These are phyloP conservation scores for Torrubiella hemipterigena DNA, from an alignment of 2,329 filamentous ascomycete genomes.

Conservation along the genomic window DNA sequence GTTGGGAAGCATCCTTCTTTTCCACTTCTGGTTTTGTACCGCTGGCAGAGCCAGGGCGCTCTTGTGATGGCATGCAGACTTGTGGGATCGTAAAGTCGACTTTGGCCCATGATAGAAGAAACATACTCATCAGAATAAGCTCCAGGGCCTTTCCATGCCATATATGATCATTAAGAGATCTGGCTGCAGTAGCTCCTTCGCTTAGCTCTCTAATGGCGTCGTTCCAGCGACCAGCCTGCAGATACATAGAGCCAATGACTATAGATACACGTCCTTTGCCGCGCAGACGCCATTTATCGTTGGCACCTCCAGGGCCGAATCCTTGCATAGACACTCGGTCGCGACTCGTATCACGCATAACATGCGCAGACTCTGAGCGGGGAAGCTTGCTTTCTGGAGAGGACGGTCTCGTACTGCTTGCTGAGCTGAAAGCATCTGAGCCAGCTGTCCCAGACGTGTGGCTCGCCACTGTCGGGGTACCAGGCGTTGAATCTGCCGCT, in stretches of 20 bases:
- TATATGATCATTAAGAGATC: conserved; percentile 77
- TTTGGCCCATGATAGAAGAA: conserved; percentile 75
- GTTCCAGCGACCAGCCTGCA: conserved; percentile 80
- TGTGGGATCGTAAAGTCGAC: conserved; percentile 69
- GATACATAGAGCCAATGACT: conserved; percentile 71
- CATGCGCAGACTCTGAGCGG: conserved; percentile 27
- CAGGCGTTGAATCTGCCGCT: conserved; percentile 32
- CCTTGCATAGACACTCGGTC: conserved; percentile 56
- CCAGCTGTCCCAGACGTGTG: conserved; percentile 32
- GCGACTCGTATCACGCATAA: conserved; percentile 35
- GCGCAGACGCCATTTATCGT: conserved; percentile 67
- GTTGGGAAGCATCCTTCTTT: conserved; percentile 28
- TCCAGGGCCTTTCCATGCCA: conserved; percentile 97
- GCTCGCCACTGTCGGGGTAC: conserved; percentile 34
- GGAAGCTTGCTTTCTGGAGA: conserved; percentile 28
- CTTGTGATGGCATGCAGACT: conserved; percentile 39
- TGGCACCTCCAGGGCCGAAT: conserved; percentile 58
- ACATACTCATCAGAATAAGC: conserved; percentile 67
- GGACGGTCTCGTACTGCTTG: no score
- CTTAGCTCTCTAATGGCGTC: conserved; percentile 76
- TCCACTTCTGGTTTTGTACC: conserved; percentile 15
- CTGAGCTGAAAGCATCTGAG: no score
- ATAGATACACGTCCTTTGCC: conserved; percentile 71
- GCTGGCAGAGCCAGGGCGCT: conserved; percentile 26
- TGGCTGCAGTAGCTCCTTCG: conserved; percentile 67